A percentile compares a stretch with the other conserved stretches of the same genome.
Conservation (phyloP, 2,329 filamentous ascomycete genomes). For the Penicillium sp. region DNA sequence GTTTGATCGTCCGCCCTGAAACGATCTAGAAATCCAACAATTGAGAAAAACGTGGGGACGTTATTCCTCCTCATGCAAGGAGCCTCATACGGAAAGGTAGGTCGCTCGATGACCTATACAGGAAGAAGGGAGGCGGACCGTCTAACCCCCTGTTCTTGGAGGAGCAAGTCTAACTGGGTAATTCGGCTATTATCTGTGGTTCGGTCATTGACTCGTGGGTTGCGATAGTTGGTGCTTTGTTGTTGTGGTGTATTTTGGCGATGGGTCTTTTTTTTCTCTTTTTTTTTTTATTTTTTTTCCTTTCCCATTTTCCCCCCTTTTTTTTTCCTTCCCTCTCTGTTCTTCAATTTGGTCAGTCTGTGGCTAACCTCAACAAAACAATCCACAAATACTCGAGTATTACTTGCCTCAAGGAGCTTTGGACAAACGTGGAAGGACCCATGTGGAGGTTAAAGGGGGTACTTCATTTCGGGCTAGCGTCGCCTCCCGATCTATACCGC, state of each 20-base stretch:
- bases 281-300: too few relatives aligned
- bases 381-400: background rate
- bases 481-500: conserved; percentile 15
- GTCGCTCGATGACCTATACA: background rate
- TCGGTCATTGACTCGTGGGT: background rate
- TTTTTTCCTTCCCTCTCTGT: too few relatives aligned
- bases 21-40: conserved; percentile 30
- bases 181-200: background rate
- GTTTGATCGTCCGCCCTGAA: conserved; percentile 36
- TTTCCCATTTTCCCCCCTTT: too few relatives aligned
- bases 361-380: background rate
- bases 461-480: conserved; percentile 11
- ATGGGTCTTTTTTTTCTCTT: too few relatives aligned
- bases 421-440: background rate
- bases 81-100: background rate
- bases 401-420: too few relatives aligned
- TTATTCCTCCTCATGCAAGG: background rate
- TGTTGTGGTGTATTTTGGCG: background rate
- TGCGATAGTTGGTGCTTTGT: background rate
- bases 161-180: background rate
- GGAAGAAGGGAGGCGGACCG: background rate
- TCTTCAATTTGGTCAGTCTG: background rate
- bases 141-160: background rate
- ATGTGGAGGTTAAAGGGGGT: background rate
- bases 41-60: conserved; percentile 13